These are phyloP conservation scores for Colletotrichum camelliae DNA, from an alignment of 2,329 filamentous ascomycete genomes.

Conservation along the genomic window DNA sequence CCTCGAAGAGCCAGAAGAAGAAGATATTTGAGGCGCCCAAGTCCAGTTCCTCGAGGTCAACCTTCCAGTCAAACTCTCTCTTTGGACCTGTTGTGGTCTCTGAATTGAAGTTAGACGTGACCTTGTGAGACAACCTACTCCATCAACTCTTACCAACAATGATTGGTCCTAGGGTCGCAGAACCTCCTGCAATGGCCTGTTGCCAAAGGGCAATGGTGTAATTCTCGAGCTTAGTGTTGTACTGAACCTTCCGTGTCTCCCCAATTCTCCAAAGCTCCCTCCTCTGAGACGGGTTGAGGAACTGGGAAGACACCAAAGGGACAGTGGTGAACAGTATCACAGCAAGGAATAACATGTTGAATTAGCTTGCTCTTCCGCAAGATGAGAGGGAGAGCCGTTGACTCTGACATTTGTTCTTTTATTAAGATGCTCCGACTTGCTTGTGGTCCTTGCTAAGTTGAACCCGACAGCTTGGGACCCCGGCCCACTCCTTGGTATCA, in stretches of 20 bases:
- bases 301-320: not conserved
- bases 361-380: not conserved
- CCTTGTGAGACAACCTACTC: not conserved
- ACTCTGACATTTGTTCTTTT: not conserved
- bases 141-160: slow-evolving; percentile 5
- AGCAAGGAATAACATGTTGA: not conserved
- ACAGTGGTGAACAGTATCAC: not conserved
- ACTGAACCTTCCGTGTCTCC: slow-evolving; percentile 25
- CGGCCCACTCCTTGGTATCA: not conserved
- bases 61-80: slow-evolving; percentile 21
- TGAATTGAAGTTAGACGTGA: not conserved
- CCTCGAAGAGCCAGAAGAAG: slow-evolving; percentile 28
- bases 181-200: not conserved
- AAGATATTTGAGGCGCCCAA: slow-evolving; percentile 19
- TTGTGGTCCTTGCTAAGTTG: not conserved
- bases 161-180: slow-evolving; percentile 21
- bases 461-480: not conserved
- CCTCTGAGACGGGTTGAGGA: not conserved
- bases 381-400: not conserved
- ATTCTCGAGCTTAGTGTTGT: slow-evolving; percentile 24
- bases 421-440: not conserved
- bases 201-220: slow-evolving; percentile 32
- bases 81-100: slow-evolving; percentile 16
- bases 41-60: slow-evolving; percentile 20
- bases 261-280: not conserved